Evolutionary conservation across 192 early-diverging fungal species (phyloP).

Genomic region (Kickxella alabastrina): DNA sequence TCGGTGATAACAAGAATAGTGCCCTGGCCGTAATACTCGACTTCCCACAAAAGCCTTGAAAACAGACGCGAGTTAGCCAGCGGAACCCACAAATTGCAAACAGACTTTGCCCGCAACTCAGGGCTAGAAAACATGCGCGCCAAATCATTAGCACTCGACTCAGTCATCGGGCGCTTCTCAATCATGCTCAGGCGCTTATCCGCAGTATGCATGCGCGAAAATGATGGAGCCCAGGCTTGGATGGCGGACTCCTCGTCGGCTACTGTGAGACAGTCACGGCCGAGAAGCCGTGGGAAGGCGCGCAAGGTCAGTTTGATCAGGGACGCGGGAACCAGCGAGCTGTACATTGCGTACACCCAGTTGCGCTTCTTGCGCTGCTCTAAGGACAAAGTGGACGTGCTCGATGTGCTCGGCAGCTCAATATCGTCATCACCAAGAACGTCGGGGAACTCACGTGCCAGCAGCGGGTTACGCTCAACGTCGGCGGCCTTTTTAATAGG

Average conservation of each 20-base stretch:
- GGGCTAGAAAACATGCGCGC: conserved; percentile 19
- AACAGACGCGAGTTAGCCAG: conserved; percentile 21
- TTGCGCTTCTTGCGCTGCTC: conserved; percentile 12
- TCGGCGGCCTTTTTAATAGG: conserved; percentile 45
- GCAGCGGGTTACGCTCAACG: conserved; percentile 20
- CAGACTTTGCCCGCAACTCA: conserved; percentile 16
- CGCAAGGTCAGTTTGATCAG: conserved; percentile 9
- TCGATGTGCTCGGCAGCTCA: background rate
- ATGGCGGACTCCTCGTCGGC: background rate
- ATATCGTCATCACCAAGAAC: conserved; percentile 6
- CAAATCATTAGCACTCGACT: conserved; percentile 1
- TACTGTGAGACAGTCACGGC: background rate
- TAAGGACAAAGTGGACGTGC: background rate
- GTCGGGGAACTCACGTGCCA: conserved; percentile 28
- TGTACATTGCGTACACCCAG: conserved; percentile 31
- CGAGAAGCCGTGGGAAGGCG: conserved; percentile 5
- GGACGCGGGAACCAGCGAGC: conserved; percentile 26
- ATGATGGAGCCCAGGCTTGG: background rate
- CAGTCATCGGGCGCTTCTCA: background rate
- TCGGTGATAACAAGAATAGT: conserved; percentile 36
- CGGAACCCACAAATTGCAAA: conserved; percentile 45
- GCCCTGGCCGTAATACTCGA: conserved; percentile 33
- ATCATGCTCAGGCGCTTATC: conserved; percentile 11
- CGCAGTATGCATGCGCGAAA: background rate
- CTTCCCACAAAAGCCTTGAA: conserved; percentile 12